Percentiles rank a stretch among this genome's conserved stretches.
These are phyloP conservation scores for Gregarina niphandrodes DNA, from an alignment of 169 alveolate species.

Conservation along the genomic window DNA sequence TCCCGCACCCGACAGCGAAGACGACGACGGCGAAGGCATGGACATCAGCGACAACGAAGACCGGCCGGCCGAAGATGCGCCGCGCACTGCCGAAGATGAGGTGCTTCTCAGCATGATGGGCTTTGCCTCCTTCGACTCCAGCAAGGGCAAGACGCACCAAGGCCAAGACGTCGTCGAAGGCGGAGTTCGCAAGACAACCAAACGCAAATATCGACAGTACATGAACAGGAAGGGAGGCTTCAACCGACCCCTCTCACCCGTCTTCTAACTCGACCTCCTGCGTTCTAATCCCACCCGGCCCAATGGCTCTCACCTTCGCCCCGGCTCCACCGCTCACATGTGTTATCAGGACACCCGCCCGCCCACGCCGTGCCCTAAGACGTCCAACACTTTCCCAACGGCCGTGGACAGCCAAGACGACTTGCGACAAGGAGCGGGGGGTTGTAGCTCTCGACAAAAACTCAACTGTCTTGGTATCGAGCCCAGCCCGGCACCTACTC, in stretches of 20 bases:
- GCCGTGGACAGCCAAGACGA: no score
- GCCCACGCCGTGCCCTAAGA: no score
- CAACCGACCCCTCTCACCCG: constrained; percentile 65
- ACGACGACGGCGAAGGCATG: neutral
- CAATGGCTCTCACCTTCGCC: no score
- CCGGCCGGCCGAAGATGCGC: neutral
- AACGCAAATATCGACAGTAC: constrained; percentile 63
- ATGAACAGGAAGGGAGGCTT: constrained; percentile 76
- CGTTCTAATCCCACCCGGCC: no score
- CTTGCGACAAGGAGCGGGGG: no score
- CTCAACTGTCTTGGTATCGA: no score
- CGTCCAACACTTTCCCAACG: no score
- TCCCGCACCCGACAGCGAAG: neutral
- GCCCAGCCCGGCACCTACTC: no score
- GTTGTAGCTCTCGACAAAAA: no score
- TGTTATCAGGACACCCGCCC: no score
- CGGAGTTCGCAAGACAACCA: constrained; percentile 48
- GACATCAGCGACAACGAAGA: constrained; percentile 1
- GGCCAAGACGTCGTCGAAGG: constrained; percentile 45
- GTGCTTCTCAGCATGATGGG: constrained; percentile 44
- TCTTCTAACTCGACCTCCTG: constrained; percentile 10
- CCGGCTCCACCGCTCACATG: no score
- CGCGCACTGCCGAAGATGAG: constrained; percentile 23
- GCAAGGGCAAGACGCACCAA: constrained; percentile 46
- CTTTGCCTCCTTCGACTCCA: constrained; percentile 34